These are phyloP conservation scores for Rhinocladiella mackenziei DNA, from an alignment of 2,329 filamentous ascomycete genomes.

Conservation along the genomic window DNA sequence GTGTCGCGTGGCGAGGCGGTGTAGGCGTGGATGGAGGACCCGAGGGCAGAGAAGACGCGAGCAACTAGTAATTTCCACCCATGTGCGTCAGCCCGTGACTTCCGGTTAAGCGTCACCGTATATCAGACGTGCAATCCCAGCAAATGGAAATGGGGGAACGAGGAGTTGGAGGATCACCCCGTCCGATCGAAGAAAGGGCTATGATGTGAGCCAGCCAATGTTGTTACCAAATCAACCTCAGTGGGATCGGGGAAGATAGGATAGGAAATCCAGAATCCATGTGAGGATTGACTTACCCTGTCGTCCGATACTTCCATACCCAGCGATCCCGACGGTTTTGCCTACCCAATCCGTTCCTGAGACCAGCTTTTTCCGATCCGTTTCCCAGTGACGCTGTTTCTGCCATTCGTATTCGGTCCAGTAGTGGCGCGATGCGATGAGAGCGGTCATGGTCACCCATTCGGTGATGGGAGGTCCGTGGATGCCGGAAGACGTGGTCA, in stretches of 20 bases:
- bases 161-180: too few species aligned
- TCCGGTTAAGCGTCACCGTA: too few species aligned
- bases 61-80: constrained; percentile 43
- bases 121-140: too few species aligned
- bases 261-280: too few species aligned
- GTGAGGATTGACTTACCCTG: constrained; percentile 45
- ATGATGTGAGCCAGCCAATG: too few species aligned
- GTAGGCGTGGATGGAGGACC: constrained; percentile 70
- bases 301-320: constrained; percentile 60
- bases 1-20: constrained; percentile 67
- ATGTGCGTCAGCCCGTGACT: background rate
- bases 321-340: constrained; percentile 56
- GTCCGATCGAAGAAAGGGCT: too few species aligned
- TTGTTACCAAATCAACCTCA: too few species aligned
- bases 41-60: constrained; percentile 59
- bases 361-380: constrained; percentile 31
- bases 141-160: too few species aligned
- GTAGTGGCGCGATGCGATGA: constrained; percentile 56
- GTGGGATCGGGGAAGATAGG: background rate
- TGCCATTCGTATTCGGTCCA: constrained; percentile 55
- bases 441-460: constrained; percentile 61
- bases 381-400: constrained; percentile 53
- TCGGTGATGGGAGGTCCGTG: constrained; percentile 64
- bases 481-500: constrained; percentile 54
- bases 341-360: constrained; percentile 50